These are phyloP conservation scores for Linderniella brevidens DNA, from an alignment of 257 asterid species.

Conservation along the genomic window DNA sequence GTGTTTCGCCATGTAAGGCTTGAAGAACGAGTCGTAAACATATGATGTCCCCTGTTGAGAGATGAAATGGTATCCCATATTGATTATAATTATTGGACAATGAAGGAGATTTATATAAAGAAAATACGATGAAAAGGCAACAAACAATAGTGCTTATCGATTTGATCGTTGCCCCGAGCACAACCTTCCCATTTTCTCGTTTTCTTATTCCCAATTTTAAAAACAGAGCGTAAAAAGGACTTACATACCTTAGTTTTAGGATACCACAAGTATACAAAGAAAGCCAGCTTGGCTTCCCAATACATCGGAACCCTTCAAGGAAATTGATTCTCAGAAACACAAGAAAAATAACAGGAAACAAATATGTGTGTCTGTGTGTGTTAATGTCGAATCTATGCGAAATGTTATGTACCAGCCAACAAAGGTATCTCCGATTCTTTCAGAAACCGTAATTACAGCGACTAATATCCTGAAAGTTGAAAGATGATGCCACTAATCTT, in stretches of 20 bases:
- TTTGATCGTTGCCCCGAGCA: too few species aligned
- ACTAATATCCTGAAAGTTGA: slow-evolving; percentile 1
- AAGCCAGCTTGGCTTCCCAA: slow-evolving; percentile 5
- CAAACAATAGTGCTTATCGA: too few species aligned
- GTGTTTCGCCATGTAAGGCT: slow-evolving; percentile 66
- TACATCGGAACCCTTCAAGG: slow-evolving; percentile 5
- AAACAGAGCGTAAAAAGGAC: too few species aligned
- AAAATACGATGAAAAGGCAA: too few species aligned
- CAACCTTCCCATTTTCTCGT: too few species aligned
- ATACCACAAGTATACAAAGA: slow-evolving; percentile 4
- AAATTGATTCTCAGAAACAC: too few species aligned
- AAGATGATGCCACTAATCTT: background rate
- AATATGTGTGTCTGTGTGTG: background rate
- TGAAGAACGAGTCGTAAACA: slow-evolving; percentile 77
- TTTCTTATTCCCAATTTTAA: too few species aligned
- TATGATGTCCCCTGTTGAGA: slow-evolving; percentile 94
- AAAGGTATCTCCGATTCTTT: slow-evolving; percentile 1
- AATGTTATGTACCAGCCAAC: background rate
- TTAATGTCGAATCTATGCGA: background rate
- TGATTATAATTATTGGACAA: too few species aligned
- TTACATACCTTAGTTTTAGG: slow-evolving; percentile 6
- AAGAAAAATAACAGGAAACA: background rate
- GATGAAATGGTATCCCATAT: slow-evolving; percentile 2
- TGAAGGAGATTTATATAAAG: too few species aligned
- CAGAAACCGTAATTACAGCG: slow-evolving; percentile 1